Percentiles rank a stretch among this genome's conserved stretches.
These are phyloP conservation scores for Trametes punicea DNA, from an alignment of 768 basidiomycete species.

Conservation along the genomic window DNA sequence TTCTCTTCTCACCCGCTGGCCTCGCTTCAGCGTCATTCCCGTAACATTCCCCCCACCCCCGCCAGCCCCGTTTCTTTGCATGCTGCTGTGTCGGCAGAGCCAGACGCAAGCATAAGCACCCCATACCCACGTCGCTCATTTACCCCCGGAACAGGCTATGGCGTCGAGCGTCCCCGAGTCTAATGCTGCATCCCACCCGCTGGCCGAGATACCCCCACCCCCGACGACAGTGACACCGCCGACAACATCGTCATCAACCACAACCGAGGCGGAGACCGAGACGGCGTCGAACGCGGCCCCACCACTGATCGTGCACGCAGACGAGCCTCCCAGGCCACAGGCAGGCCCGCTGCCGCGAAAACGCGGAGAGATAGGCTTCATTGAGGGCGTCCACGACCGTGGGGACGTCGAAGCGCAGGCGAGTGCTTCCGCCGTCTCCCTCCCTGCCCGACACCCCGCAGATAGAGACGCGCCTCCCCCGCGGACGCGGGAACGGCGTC, in stretches of 20 bases:
- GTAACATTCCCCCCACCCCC: neutral
- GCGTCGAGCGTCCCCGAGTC: conserved; percentile 17
- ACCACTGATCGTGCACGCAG: neutral
- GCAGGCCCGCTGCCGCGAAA: conserved; percentile 63
- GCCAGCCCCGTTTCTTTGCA: conserved; percentile 3
- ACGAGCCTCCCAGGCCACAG: conserved; percentile 29
- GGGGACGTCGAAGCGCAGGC: conserved; percentile 21
- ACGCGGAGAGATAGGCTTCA: conserved; percentile 63
- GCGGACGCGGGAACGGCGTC: neutral
- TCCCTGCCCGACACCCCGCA: conserved; percentile 52
- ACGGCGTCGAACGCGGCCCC: neutral
- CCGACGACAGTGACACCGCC: conserved; percentile 1
- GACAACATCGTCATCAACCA: neutral
- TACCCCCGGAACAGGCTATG: conserved; percentile 10
- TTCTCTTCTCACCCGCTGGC: neutral
- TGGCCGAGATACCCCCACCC: conserved; percentile 15
- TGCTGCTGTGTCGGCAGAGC: conserved; percentile 22
- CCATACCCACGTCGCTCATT: neutral
- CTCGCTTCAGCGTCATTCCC: neutral
- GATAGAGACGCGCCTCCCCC: conserved; percentile 34
- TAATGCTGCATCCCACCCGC: conserved; percentile 8
- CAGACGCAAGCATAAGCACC: conserved; percentile 24
- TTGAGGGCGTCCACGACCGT: conserved; percentile 38
- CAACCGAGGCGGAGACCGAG: neutral
- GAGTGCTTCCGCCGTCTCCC: conserved; percentile 15